phyloP scores from a whole-genome alignment of 768 basidiomycete genomes.

The Termitomyces sp. region DNA sequence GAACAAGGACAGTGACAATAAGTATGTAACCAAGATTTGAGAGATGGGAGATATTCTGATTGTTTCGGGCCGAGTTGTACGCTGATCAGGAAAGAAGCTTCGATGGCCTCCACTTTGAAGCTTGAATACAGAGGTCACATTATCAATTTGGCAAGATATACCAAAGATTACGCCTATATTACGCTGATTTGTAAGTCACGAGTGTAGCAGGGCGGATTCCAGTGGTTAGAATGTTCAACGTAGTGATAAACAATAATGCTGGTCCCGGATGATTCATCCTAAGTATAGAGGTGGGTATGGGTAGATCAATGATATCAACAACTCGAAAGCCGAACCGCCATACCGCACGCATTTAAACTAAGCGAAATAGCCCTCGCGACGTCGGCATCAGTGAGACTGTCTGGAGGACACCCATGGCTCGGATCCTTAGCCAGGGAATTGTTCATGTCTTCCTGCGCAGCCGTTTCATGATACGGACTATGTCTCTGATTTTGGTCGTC shows the following conservation, averaged over 20 bases:
- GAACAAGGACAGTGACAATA: not conserved
- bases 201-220: too few relatives aligned
- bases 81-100: not conserved
- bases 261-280: not conserved
- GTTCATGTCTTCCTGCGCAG: slow-evolving; percentile 13
- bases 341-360: slow-evolving; percentile 17
- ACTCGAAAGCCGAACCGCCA: slow-evolving; percentile 11
- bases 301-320: not conserved
- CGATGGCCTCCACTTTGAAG: not conserved
- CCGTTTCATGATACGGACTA: slow-evolving; percentile 10
- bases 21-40: too few relatives aligned
- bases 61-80: not conserved
- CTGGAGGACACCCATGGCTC: slow-evolving; percentile 11
- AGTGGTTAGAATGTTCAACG: not conserved
- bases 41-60: too few relatives aligned
- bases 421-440: slow-evolving; percentile 11
- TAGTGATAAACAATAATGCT: not conserved
- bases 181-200: not conserved
- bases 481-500: slow-evolving; percentile 13
- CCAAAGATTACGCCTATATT: not conserved
- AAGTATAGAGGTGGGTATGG: not conserved
- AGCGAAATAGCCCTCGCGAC: slow-evolving; percentile 20
- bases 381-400: slow-evolving; percentile 18
- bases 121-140: not conserved
- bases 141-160: not conserved